phyloP scores from a whole-genome alignment of 495 filamentous ascomycete genomes.

The Neurospora sp. region DNA sequence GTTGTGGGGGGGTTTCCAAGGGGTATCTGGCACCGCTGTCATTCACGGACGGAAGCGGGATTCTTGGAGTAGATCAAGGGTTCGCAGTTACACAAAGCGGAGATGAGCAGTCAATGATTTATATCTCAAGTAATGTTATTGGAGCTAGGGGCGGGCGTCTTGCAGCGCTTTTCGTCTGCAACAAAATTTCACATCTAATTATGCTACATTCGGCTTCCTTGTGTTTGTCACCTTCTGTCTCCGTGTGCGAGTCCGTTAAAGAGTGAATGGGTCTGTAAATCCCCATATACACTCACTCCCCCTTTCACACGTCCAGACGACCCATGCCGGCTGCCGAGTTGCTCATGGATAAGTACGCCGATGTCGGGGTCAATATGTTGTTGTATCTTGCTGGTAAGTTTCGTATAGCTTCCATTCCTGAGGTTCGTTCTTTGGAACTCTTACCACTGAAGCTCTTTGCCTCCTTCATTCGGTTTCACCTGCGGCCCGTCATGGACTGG shows the following conservation, averaged over 20 bases:
- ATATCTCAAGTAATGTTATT: neutral
- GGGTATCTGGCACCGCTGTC: neutral
- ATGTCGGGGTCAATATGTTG: neutral
- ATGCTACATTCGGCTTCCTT: neutral
- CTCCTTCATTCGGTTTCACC: neutral
- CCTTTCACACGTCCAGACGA: neutral
- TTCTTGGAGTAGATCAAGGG: neutral
- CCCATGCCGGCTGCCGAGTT: neutral
- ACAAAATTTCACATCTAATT: neutral
- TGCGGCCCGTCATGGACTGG: neutral
- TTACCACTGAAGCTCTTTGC: neutral
- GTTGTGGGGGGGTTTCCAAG: neutral
- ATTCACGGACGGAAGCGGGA: neutral
- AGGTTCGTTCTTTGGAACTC: neutral
- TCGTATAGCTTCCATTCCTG: neutral
- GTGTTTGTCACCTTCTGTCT: neutral
- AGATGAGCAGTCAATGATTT: neutral
- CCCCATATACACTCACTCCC: neutral
- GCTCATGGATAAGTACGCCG: neutral
- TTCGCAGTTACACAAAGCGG: neutral
- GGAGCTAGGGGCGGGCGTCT: neutral
- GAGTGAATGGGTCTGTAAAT: neutral
- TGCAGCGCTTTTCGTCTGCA: neutral
- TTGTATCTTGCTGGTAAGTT: neutral
- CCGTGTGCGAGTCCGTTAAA: neutral